A percentile compares a stretch with the other conserved stretches of the same genome.
Conservation (phyloP, 2,329 filamentous ascomycete species). For the Aspergillus costaricaensis region DNA sequence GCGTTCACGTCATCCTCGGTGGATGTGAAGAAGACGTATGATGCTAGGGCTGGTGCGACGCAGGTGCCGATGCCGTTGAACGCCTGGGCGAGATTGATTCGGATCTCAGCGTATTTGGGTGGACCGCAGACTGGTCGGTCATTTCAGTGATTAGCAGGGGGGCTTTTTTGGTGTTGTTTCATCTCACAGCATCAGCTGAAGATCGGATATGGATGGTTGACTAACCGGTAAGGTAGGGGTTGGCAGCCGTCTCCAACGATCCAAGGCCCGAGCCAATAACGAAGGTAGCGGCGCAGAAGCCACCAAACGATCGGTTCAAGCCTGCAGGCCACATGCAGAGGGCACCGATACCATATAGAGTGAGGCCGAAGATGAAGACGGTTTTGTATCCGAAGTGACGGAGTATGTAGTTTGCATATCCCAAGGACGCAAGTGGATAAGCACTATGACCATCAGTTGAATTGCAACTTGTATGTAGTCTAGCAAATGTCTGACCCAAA, state of each 20-base stretch:
- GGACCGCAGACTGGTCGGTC: constrained; percentile 67
- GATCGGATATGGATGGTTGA: background rate
- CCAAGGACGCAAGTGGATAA: constrained; percentile 57
- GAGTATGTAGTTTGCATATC: constrained; percentile 62
- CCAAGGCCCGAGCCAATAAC: constrained; percentile 73
- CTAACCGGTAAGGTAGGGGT: constrained; percentile 68
- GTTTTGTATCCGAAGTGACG: constrained; percentile 76
- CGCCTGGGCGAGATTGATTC: constrained; percentile 75
- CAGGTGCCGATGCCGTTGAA: constrained; percentile 77
- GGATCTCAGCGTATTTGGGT: constrained; percentile 71
- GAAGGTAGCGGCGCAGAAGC: constrained; percentile 71
- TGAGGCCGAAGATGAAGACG: constrained; percentile 74
- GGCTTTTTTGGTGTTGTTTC: constrained; percentile 14
- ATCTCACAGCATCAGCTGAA: background rate
- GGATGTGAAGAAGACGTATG: constrained; percentile 70
- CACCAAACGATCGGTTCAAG: constrained; percentile 70
- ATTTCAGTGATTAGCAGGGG: constrained; percentile 30
- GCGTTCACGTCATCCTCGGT: constrained; percentile 59
- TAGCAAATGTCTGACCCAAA: constrained; percentile 53
- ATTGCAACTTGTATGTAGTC: background rate
- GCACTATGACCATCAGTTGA: constrained; percentile 38
- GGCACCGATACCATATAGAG: constrained; percentile 69
- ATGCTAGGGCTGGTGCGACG: constrained; percentile 71
- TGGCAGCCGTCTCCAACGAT: constrained; percentile 75
- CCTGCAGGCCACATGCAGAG: constrained; percentile 85